These are phyloP conservation scores for Pichia cephalocereana DNA, from an alignment of 805 yeast genomes.

Conservation along the genomic window DNA sequence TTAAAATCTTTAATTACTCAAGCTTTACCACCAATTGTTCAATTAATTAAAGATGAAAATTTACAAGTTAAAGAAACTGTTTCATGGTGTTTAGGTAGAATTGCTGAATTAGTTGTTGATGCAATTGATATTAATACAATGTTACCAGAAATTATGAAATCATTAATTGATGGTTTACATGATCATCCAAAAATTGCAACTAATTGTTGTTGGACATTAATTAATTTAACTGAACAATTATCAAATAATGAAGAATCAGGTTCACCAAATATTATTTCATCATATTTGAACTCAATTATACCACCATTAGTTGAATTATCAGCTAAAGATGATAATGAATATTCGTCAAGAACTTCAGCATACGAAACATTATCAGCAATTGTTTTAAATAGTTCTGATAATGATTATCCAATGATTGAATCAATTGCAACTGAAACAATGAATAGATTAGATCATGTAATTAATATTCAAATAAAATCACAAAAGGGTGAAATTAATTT, in stretches of 20 bases:
- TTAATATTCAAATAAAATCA: conserved; percentile 45
- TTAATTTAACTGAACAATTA: conserved; percentile 82
- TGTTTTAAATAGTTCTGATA: conserved; percentile 66
- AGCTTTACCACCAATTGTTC: conserved; percentile 74
- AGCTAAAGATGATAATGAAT: conserved; percentile 70
- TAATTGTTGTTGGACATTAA: conserved; percentile 97
- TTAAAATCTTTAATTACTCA: conserved; percentile 61
- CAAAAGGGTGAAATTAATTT: conserved; percentile 11
- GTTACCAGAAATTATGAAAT: conserved; percentile 63
- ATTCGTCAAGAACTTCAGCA: conserved; percentile 88
- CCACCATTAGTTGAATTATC: conserved; percentile 65
- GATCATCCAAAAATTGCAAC: conserved; percentile 92
- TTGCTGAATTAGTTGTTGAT: conserved; percentile 76
- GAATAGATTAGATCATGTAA: conserved; percentile 61
- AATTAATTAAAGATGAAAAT: conserved; percentile 61
- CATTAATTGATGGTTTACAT: conserved; percentile 69
- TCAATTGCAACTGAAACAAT: conserved; percentile 68
- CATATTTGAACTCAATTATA: conserved; percentile 58
- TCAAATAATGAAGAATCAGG: no score
- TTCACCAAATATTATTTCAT: conserved; percentile 46
- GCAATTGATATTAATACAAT: conserved; percentile 60
- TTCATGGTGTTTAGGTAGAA: conserved; percentile 97
- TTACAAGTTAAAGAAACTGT: conserved; percentile 93
- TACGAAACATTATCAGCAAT: conserved; percentile 85
- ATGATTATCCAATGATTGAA: conserved; percentile 59